Conservation (phyloP, 140 eudicot species). For the Bidens hawaiensis region DNA sequence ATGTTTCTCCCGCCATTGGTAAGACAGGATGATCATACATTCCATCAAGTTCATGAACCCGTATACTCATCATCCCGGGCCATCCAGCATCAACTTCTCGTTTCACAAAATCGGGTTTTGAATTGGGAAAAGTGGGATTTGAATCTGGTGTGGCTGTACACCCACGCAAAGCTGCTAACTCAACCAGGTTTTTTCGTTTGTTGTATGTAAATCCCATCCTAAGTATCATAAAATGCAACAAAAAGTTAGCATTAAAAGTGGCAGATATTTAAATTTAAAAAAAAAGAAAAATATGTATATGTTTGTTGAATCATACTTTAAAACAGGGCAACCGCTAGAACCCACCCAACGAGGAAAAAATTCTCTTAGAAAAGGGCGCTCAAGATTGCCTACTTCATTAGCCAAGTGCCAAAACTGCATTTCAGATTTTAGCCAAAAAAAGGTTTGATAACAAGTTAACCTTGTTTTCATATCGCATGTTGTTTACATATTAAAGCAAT, state of each 20-base stretch:
- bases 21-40: conserved; percentile 97
- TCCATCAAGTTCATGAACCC: conserved; percentile 98
- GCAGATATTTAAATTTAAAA: neutral
- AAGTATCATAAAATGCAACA: conserved; percentile 15
- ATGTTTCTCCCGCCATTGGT: conserved; percentile 97
- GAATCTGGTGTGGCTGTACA: conserved; percentile 71
- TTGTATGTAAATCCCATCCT: conserved; percentile 97
- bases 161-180: conserved; percentile 82
- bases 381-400: conserved; percentile 94
- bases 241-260: conserved; percentile 27
- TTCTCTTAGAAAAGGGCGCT: conserved; percentile 96
- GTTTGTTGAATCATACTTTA: conserved; percentile 47
- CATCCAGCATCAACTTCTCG: conserved; percentile 81
- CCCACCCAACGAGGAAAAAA: conserved; percentile 97
- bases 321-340: conserved; percentile 90
- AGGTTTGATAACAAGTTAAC: conserved; percentile 2
- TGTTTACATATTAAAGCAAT: too few relatives aligned
- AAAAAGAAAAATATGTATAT: conserved; percentile 3
- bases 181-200: conserved; percentile 86
- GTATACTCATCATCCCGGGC: conserved; percentile 99
- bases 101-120: conserved; percentile 59
- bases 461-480: neutral
- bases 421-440: neutral
- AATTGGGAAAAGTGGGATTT: conserved; percentile 24
- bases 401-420: conserved; percentile 94